Base-by-base conservation (phyloP, 2,329 filamentous ascomycete genomes). In the Fusarium pseudograminearum region DNA sequence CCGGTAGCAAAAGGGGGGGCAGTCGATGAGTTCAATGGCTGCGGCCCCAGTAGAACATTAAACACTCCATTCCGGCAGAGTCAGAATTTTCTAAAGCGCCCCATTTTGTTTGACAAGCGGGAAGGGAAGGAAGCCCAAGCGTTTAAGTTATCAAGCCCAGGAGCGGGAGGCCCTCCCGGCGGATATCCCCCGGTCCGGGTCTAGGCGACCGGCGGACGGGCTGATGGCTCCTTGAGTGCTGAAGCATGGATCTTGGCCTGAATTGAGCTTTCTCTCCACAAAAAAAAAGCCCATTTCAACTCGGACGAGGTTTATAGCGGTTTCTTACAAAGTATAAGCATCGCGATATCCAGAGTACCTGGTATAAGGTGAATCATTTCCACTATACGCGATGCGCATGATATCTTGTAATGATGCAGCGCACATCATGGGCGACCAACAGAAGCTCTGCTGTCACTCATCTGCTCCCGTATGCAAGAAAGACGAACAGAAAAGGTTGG, bases 401-500 rank as follows among this genome's bases (percentile, higher is more conserved):
- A 57, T 69, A 50, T 50, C 48, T 47, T 40, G 41, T 46, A 52
- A 52, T 31, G 53, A 46, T 67, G 67, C 67, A 67, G 48, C 59
- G 42, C 50, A 67, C 57, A 67, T 64, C 67, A 56, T 56, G 50
- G 57, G 38, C 51, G 34, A 56, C 63, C 67, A 70, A 57, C 57
- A 36, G 38, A 50, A 63, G 63, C 45, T 33, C 34, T 60, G 50
- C 55, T 67, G 51, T 61, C 54, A 34, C 61, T 69, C 67, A 64
- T 67, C 61, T 62, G 47, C 18, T 71, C 64, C 57, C 59, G 51
- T 56, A 71, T 71, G 71, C 69, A 74, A 64, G 69, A 56, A 69
- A 73, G 58, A 57, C 52, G 31, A 67, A 48, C 67, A 63, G 67
- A 63, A 55, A 69, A 54, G 45, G 67, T 66, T 58, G 57, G 51